Conservation (phyloP, 2,329 filamentous ascomycete species). For the Fusarium sp. region DNA sequence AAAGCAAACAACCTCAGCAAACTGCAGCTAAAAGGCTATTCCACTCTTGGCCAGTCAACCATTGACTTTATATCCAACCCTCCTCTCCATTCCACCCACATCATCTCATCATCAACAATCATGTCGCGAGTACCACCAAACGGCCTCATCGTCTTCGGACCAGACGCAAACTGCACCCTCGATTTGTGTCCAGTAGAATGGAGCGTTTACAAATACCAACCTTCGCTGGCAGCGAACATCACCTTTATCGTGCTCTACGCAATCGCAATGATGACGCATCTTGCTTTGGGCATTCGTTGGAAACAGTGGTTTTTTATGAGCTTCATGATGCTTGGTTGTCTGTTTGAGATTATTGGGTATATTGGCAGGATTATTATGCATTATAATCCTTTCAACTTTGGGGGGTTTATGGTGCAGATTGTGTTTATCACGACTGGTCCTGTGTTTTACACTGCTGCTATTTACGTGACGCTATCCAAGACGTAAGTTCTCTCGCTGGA, state of each 20-base stretch:
- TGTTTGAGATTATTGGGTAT: conserved; percentile 72
- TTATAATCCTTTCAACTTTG: conserved; percentile 66
- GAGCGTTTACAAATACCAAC: conserved; percentile 61
- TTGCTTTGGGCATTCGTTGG: conserved; percentile 55
- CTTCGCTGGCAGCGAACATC: conserved; percentile 55
- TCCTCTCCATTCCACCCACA: background rate
- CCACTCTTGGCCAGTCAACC: background rate
- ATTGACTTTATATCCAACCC: background rate
- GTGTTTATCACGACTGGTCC: conserved; percentile 55
- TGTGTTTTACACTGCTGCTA: conserved; percentile 64
- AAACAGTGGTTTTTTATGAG: conserved; percentile 56
- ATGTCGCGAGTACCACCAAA: conserved; percentile 25
- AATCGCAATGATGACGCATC: conserved; percentile 58
- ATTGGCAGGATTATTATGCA: conserved; percentile 66
- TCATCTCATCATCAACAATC: background rate
- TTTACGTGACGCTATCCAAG: conserved; percentile 69
- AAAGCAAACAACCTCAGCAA: background rate
- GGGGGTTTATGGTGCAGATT: conserved; percentile 72
- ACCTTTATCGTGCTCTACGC: conserved; percentile 57
- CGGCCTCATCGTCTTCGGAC: conserved; percentile 54
- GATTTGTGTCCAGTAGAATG: conserved; percentile 57
- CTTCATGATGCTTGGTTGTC: conserved; percentile 64
- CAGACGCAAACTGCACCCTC: conserved; percentile 61
- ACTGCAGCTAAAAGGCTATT: background rate
- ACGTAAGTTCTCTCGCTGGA: conserved; percentile 38